phyloP scores from a whole-genome alignment of 1,139 yeast genomes.

The Pichia terricola region DNA sequence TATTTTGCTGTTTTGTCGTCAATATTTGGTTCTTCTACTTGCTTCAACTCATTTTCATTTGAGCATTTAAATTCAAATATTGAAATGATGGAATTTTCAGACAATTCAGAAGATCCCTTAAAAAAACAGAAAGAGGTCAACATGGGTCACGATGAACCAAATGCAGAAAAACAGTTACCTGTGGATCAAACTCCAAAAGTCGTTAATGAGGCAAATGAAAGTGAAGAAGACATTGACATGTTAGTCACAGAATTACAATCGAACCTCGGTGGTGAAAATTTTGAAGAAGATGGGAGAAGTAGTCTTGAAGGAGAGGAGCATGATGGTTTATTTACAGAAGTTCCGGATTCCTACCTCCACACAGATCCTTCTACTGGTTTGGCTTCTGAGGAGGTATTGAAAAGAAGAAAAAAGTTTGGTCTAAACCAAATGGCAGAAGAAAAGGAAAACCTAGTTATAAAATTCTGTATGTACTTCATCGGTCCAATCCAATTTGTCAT shows the following conservation, averaged over 20 bases:
- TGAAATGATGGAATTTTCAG: too few species aligned
- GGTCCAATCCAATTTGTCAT: conserved; percentile 99
- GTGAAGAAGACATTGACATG: conserved; percentile 53
- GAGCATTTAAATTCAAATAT: too few species aligned
- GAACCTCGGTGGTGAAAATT: conserved; percentile 28
- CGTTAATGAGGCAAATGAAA: conserved; percentile 17
- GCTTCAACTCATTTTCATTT: too few species aligned
- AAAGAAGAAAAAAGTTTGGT: conserved; percentile 92
- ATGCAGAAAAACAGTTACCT: too few species aligned
- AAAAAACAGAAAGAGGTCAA: too few species aligned
- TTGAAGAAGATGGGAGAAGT: conserved; percentile 30
- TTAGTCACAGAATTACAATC: conserved; percentile 86
- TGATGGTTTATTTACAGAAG: conserved; percentile 51
- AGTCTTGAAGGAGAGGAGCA: conserved; percentile 34
- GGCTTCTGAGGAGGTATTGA: conserved; percentile 67
- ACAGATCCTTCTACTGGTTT: conserved; percentile 83
- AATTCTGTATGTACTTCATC: conserved; percentile 85
- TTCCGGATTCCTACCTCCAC: conserved; percentile 82
- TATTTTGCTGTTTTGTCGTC: too few species aligned
- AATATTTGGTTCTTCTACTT: too few species aligned
- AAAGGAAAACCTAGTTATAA: conserved; percentile 69
- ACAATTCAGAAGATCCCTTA: too few species aligned
- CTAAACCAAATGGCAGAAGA: conserved; percentile 93
- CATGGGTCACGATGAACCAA: too few species aligned
- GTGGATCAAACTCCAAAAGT: too few species aligned